Conservation (phyloP, 2,329 filamentous ascomycete genomes). For the Ophiocordyceps sinensis region DNA sequence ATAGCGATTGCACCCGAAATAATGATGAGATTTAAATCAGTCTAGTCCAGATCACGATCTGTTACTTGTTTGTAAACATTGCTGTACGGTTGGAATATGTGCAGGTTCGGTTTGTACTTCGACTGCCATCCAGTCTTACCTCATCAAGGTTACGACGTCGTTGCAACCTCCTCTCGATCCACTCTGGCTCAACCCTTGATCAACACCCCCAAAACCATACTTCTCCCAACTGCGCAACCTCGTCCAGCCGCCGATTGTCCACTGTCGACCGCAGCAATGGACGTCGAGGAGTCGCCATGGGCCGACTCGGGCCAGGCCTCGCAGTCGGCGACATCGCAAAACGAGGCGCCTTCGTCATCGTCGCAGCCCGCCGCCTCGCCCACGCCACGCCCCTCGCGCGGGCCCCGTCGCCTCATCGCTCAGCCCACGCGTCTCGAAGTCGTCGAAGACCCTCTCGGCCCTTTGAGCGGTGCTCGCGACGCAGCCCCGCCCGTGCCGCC, state of each 20-base stretch:
- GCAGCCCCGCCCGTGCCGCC: conserved; percentile 52
- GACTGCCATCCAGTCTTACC: neutral
- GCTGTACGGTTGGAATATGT: neutral
- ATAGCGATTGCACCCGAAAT: too few relatives aligned
- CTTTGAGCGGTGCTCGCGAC: conserved; percentile 49
- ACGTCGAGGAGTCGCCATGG: conserved; percentile 39
- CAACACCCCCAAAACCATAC: too few relatives aligned
- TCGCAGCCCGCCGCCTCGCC: conserved; percentile 16
- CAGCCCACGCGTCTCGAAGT: conserved; percentile 68
- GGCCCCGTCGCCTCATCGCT: conserved; percentile 51
- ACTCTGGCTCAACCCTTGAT: too few relatives aligned
- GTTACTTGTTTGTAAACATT: neutral
- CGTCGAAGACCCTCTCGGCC: conserved; percentile 63
- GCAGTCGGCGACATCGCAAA: conserved; percentile 15
- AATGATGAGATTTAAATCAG: too few relatives aligned
- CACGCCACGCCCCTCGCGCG: conserved; percentile 27
- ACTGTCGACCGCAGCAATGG: conserved; percentile 19
- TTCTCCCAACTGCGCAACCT: neutral
- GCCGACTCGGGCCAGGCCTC: conserved; percentile 27
- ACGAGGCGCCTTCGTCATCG: conserved; percentile 13
- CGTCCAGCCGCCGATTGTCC: neutral
- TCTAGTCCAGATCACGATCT: too few relatives aligned
- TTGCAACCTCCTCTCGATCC: too few relatives aligned
- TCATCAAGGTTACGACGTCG: neutral
- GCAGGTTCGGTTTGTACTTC: neutral